A percentile compares a stretch with the other conserved stretches of the same genome.
Evolutionary conservation across 1,284 basidiomycete species (phyloP).

Genomic region (Cutaneotrichosporon sp.): DNA sequence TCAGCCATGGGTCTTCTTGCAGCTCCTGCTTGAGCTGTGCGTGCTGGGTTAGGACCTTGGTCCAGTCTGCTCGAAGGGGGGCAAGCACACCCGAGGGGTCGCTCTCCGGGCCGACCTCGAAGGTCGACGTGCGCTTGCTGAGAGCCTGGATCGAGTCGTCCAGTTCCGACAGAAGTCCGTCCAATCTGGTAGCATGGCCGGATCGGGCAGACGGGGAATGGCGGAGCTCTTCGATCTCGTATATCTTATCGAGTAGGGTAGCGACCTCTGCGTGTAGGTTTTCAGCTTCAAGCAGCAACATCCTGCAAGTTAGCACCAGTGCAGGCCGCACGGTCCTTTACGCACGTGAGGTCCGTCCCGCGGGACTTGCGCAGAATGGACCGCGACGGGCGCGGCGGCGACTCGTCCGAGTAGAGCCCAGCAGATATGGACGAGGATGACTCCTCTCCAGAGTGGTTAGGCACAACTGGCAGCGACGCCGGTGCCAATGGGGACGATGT

Average conservation of each 20-base stretch:
- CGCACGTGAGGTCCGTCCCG: slow-evolving; percentile 16
- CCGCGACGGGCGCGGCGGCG: slow-evolving; percentile 16
- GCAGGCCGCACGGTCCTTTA: neutral
- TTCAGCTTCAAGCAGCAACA: slow-evolving; percentile 22
- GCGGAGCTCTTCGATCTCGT: slow-evolving; percentile 44
- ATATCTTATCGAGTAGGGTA: slow-evolving; percentile 35
- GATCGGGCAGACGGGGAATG: slow-evolving; percentile 54
- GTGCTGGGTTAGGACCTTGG: slow-evolving; percentile 72
- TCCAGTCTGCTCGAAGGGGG: slow-evolving; percentile 63
- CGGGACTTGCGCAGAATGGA: slow-evolving; percentile 17
- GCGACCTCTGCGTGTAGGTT: slow-evolving; percentile 29
- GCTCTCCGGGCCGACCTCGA: neutral
- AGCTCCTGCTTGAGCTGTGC: slow-evolving; percentile 81
- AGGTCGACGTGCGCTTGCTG: slow-evolving; percentile 15
- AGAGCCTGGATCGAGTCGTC: slow-evolving; percentile 20
- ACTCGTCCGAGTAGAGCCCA: slow-evolving; percentile 14
- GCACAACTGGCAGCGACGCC: neutral
- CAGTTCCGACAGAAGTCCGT: slow-evolving; percentile 27
- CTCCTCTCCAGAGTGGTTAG: slow-evolving; percentile 7
- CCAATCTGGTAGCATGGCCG: slow-evolving; percentile 49
- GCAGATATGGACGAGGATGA: slow-evolving; percentile 21
- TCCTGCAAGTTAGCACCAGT: slow-evolving; percentile 15
- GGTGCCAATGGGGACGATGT: slow-evolving; percentile 1
- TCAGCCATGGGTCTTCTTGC: slow-evolving; percentile 93
- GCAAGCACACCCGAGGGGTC: slow-evolving; percentile 7